Conservation (phyloP, 495 filamentous ascomycete species). For the Cryomyces antarcticus region DNA sequence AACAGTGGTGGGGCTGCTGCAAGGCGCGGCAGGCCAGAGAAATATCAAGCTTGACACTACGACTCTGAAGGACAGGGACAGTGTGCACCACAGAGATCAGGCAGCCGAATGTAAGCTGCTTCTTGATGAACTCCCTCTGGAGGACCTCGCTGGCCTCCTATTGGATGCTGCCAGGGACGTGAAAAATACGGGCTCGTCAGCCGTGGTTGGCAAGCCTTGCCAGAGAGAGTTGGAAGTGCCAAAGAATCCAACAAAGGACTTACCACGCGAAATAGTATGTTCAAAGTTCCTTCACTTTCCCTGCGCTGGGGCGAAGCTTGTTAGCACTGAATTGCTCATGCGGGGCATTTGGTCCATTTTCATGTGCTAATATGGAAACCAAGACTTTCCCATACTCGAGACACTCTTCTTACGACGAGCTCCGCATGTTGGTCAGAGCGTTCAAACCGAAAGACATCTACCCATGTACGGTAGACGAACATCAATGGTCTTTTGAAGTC, state of each 20-base stretch:
- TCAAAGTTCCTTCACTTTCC: background rate
- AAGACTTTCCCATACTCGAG: slow-evolving; percentile 67
- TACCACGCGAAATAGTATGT: background rate
- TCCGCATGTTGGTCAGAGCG: slow-evolving; percentile 44
- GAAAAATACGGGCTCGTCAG: background rate
- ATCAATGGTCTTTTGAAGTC: slow-evolving; percentile 37
- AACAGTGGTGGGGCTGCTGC: slow-evolving; percentile 17
- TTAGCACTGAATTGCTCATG: background rate
- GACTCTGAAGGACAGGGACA: too few relatives aligned
- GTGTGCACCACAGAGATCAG: too few relatives aligned
- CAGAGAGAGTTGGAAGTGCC: too few relatives aligned
- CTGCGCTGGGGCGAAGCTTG: background rate
- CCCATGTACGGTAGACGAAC: slow-evolving; percentile 59
- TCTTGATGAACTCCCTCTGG: slow-evolving; percentile 24
- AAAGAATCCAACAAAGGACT: background rate
- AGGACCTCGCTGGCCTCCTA: slow-evolving; percentile 11
- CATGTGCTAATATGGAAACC: background rate
- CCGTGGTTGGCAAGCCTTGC: too few relatives aligned
- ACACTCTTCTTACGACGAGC: slow-evolving; percentile 70
- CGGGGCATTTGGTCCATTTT: background rate
- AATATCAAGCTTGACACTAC: background rate
- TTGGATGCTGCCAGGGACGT: background rate
- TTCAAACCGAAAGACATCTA: slow-evolving; percentile 62
- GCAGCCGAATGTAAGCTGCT: slow-evolving; percentile 3
- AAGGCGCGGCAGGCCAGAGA: background rate